These are phyloP conservation scores for Saccharomycopsis malanga DNA, from an alignment of 805 yeast genomes.

Conservation along the genomic window DNA sequence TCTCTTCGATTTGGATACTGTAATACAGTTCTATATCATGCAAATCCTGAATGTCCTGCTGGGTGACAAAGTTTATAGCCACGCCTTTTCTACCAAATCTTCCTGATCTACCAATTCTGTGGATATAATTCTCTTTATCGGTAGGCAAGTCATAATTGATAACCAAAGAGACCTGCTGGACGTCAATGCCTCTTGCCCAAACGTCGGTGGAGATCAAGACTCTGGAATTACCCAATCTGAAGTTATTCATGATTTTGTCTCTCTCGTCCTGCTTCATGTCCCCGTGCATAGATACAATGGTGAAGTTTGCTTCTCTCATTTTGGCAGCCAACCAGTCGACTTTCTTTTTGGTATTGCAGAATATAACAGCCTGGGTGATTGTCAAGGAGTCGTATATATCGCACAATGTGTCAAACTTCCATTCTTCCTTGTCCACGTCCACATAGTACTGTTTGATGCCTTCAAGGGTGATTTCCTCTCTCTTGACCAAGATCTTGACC, in stretches of 20 bases:
- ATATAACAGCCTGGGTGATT: constrained; percentile 94
- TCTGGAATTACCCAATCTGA: constrained; percentile 89
- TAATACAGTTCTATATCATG: constrained; percentile 87
- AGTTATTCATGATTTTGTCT: constrained; percentile 91
- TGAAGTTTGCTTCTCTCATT: constrained; percentile 72
- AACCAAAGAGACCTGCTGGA: constrained; percentile 92
- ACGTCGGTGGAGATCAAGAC: constrained; percentile 90
- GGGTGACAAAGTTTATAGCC: constrained; percentile 89
- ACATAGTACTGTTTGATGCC: constrained; percentile 92
- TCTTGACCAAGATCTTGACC: constrained; percentile 86
- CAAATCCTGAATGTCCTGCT: constrained; percentile 63
- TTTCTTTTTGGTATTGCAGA: constrained; percentile 92
- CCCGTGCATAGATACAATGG: constrained; percentile 93
- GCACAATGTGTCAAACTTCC: constrained; percentile 90
- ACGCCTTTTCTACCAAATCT: constrained; percentile 99
- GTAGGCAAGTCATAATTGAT: constrained; percentile 90
- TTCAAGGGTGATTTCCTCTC: constrained; percentile 91
- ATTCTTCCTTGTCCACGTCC: constrained; percentile 86
- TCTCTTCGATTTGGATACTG: constrained; percentile 83
- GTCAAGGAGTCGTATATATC: constrained; percentile 93
- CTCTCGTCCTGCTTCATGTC: constrained; percentile 93
- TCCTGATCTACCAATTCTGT: constrained; percentile 97
- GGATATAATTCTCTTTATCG: constrained; percentile 89
- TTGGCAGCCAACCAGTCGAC: constrained; percentile 82
- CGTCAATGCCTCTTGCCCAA: constrained; percentile 97